Conservation (phyloP, 352 stramenopile genomes). For the Plasmopara halstedii region DNA sequence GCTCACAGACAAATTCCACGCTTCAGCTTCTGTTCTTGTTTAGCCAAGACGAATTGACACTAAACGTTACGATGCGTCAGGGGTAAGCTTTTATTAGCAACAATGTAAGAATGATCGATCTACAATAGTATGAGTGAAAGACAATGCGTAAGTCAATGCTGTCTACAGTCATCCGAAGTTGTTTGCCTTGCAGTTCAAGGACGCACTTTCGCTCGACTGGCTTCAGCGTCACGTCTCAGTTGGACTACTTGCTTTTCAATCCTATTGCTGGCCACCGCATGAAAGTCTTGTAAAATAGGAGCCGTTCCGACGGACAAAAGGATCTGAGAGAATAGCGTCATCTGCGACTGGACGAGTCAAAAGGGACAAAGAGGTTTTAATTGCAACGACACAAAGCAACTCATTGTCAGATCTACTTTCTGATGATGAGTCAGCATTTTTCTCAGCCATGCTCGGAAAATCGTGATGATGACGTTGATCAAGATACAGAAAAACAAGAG, state of each 20-base stretch:
- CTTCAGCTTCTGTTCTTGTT: constrained; percentile 1
- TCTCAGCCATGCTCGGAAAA: not conserved
- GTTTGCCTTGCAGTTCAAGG: constrained; percentile 1
- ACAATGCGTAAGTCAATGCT: not conserved
- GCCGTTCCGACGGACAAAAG: constrained; percentile 3
- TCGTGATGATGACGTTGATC: not conserved
- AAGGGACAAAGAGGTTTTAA: not conserved
- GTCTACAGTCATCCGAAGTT: not conserved
- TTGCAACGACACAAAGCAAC: constrained; percentile 3
- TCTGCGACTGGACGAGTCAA: constrained; percentile 3
- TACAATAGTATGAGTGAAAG: not conserved
- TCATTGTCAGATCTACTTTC: constrained; percentile 7
- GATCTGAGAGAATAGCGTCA: not conserved
- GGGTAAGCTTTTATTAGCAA: too few species aligned
- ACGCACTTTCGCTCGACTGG: not conserved
- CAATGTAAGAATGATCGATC: not conserved
- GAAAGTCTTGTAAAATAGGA: not conserved
- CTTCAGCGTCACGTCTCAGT: not conserved
- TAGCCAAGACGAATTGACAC: too few species aligned
- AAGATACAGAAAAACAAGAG: not conserved
- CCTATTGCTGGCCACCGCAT: not conserved
- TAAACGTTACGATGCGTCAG: not conserved
- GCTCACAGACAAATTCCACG: not conserved
- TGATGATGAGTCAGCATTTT: not conserved
- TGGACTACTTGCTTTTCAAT: not conserved